phyloP scores from a whole-genome alignment of 495 filamentous ascomycete species.

The Lasiosphaeria hispida region DNA sequence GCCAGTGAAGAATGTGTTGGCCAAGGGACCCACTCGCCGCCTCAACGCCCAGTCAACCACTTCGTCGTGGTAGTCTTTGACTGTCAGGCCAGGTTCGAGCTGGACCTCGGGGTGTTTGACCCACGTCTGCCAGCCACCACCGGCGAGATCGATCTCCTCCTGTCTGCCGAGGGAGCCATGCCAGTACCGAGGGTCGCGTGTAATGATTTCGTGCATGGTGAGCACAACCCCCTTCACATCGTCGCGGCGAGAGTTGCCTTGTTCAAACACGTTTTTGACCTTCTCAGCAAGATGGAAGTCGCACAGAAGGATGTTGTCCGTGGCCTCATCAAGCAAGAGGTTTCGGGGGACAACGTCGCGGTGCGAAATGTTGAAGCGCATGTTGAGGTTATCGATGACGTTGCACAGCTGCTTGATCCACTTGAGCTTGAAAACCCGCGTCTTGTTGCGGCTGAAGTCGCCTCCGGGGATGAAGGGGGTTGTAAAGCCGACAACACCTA shows the following conservation, averaged over 20 bases:
- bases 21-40: no score
- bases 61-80: slow-evolving; percentile 1
- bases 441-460: slow-evolving; percentile 28
- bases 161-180: slow-evolving; percentile 9
- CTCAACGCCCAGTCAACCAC: slow-evolving; percentile 8
- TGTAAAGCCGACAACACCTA: slow-evolving; percentile 39
- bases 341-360: slow-evolving; percentile 8
- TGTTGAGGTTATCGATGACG: slow-evolving; percentile 13
- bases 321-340: slow-evolving; percentile 10
- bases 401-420: slow-evolving; percentile 36
- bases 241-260: slow-evolving; percentile 21
- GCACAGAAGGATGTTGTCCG: neutral
- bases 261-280: no score
- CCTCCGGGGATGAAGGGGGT: slow-evolving; percentile 33
- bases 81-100: slow-evolving; percentile 18
- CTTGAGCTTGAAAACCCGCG: slow-evolving; percentile 32
- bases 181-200: slow-evolving; percentile 29
- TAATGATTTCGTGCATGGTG: slow-evolving; percentile 43
- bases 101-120: slow-evolving; percentile 21
- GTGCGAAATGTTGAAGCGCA: neutral
- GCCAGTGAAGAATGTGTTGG: no score
- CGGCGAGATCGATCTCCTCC: slow-evolving; percentile 9
- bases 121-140: slow-evolving; percentile 10
- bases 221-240: slow-evolving; percentile 40
- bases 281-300: no score